Base-by-base conservation (phyloP, 2,329 filamentous ascomycete species). In the Shiraia sp. region DNA sequence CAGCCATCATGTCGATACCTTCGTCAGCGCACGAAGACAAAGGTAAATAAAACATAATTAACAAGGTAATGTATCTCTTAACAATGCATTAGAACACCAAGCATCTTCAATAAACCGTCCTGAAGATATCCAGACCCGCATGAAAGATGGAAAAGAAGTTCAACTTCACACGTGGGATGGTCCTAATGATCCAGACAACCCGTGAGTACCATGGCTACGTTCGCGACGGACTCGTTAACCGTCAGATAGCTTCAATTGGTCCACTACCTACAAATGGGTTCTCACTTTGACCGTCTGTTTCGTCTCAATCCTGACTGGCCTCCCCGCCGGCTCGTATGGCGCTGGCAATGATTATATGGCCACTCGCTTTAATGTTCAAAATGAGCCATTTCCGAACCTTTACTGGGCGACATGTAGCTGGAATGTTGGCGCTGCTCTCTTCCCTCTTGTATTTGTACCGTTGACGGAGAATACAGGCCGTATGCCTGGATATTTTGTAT, bases 401-500 rank as follows among this genome's bases (percentile, higher is more conserved):
- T 71, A 65, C 43, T 73, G 66, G 61, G 55, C 63, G 2, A 67
- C 66, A 2, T 65, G 68, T 15, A 65, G 60, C 14, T 73, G 68
- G 72, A 69, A 67, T 10, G 39, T 72, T 2, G 72, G 71, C 4
- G 72, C 66, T 4, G 72, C 69, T 3, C 16, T 74, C 1, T 69
- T 69, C 28, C 68, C 71, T 6, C 55, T 74, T 5, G 36, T 72
- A 6, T 63, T 73, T 12, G 56, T 75, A 3, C 72, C 71, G 2
- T 42, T 72, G 26, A 73, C 70, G 13, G 72, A 74, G 44, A 67
- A 69, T 5, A 69, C 70, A 2, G 72, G 72, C 2, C 67, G 72
- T 5, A 75, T 74, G 72, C 71, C 71, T 0, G 72, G 72, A 0
- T 74, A 74, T 36, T 73, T 73, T 27, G 65, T 64, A 40, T 15